phyloP scores from a whole-genome alignment of 805 yeast genomes.

The Metschnikowia matae region DNA sequence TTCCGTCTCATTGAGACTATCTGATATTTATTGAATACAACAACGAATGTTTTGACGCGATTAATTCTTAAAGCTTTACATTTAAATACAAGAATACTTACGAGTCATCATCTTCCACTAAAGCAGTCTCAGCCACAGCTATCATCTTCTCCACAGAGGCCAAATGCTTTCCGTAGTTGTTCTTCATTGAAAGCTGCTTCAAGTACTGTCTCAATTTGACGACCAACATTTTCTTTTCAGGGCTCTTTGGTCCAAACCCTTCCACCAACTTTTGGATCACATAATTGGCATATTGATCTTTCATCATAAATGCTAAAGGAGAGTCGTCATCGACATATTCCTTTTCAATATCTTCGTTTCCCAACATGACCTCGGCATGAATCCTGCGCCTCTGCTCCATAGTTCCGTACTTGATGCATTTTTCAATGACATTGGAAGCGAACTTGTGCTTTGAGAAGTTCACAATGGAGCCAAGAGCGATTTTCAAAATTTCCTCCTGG shows the following conservation, averaged over 20 bases:
- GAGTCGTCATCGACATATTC: constrained; percentile 56
- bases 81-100: constrained; percentile 1
- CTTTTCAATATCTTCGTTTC: constrained; percentile 44
- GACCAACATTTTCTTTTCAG: constrained; percentile 66
- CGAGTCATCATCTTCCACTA: constrained; percentile 32
- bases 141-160: constrained; percentile 77
- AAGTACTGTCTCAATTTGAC: constrained; percentile 75
- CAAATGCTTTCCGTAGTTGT: constrained; percentile 73
- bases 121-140: constrained; percentile 49
- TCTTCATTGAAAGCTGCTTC: constrained; percentile 60
- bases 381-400: constrained; percentile 57
- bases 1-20: constrained; percentile 5
- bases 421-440: constrained; percentile 96
- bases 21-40: neutral
- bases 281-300: constrained; percentile 96
- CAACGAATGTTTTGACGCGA: too few species aligned
- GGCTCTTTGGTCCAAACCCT: constrained; percentile 56
- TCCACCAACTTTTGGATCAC: constrained; percentile 94
- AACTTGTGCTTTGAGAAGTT: constrained; percentile 92
- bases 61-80: neutral
- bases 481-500: constrained; percentile 56
- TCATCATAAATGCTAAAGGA: constrained; percentile 87
- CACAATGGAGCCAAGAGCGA: constrained; percentile 69
- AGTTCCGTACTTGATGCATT: constrained; percentile 75
- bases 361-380: constrained; percentile 60